Percentiles rank a stretch among this genome's conserved stretches.
Evolutionary conservation across 768 basidiomycete species (phyloP).

Genomic region (Hydnum rufescens): DNA sequence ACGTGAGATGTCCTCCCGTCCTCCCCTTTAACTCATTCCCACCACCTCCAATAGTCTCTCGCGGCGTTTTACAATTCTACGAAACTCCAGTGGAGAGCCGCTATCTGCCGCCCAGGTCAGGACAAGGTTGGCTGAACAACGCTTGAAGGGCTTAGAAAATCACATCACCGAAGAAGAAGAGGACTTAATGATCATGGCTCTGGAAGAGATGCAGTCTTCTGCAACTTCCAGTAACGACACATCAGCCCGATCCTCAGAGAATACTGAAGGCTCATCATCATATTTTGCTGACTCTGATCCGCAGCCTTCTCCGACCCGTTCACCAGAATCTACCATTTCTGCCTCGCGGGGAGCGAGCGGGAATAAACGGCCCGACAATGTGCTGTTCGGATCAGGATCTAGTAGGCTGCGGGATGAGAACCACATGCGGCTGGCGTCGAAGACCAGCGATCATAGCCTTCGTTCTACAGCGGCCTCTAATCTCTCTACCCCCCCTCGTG

Average conservation of each 20-base stretch:
- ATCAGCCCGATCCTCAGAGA: background rate
- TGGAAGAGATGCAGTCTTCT: conserved; percentile 15
- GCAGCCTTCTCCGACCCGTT: background rate
- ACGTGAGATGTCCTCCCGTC: background rate
- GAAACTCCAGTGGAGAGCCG: conserved; percentile 44
- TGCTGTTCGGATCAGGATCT: background rate
- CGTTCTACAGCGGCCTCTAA: background rate
- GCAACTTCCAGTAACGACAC: background rate
- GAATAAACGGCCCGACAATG: background rate
- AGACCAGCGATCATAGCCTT: background rate
- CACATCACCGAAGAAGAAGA: conserved; percentile 68
- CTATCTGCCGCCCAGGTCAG: conserved; percentile 45
- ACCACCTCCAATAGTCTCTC: conserved; percentile 32
- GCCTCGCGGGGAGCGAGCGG: background rate
- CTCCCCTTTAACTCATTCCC: background rate
- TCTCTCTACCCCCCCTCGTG: background rate
- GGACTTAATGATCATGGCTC: conserved; percentile 61
- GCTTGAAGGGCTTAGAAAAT: conserved; percentile 44
- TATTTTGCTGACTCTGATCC: background rate
- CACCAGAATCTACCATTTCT: background rate
- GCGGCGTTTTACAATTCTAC: conserved; percentile 63
- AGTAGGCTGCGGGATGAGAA: background rate
- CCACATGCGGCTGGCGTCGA: background rate
- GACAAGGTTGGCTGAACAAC: conserved; percentile 51
- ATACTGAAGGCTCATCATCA: background rate